Percentiles rank a stretch among this genome's conserved stretches.
These are phyloP conservation scores for Dendrobium catenatum DNA, from an alignment of 106 monocot species.

Conservation along the genomic window DNA sequence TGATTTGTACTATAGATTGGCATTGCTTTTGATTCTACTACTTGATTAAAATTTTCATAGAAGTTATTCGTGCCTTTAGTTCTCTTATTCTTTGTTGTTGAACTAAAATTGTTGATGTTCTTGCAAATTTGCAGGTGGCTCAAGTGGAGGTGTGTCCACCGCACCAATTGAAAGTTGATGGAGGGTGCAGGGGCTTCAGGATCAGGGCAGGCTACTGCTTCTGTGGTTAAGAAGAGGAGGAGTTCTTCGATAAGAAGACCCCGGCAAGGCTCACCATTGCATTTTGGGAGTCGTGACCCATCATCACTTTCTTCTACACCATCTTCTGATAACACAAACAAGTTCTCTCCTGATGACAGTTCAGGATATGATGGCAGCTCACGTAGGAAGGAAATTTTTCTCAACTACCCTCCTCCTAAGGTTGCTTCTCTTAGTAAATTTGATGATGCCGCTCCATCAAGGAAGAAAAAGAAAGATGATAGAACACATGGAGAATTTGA, in stretches of 20 bases:
- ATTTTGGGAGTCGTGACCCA: conserved; percentile 26
- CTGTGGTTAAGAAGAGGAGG: conserved; percentile 44
- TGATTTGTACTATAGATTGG: too few species aligned
- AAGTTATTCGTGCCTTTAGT: background rate
- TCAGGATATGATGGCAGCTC: conserved; percentile 13
- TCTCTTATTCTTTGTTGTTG: background rate
- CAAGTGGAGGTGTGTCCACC: background rate
- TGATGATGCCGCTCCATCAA: conserved; percentile 25
- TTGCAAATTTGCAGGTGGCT: background rate
- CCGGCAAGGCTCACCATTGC: conserved; percentile 26
- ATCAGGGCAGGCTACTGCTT: conserved; percentile 9
- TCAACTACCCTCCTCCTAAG: conserved; percentile 23
- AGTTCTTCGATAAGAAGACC: conserved; percentile 41
- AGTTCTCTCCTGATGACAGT: conserved; percentile 34
- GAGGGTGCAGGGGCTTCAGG: conserved; percentile 36
- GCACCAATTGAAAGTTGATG: conserved; percentile 23
- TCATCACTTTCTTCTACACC: conserved; percentile 50
- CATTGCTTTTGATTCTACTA: too few species aligned
- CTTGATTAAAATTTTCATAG: background rate
- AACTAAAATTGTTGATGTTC: background rate
- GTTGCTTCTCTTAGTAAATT: conserved; percentile 24
- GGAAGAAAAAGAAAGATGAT: conserved; percentile 31
- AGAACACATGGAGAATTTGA: conserved; percentile 25
- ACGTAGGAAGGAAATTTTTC: conserved; percentile 39
- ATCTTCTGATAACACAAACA: conserved; percentile 48